These are phyloP conservation scores for Boletus sp. DNA, from an alignment of 768 basidiomycete genomes.

Conservation along the genomic window DNA sequence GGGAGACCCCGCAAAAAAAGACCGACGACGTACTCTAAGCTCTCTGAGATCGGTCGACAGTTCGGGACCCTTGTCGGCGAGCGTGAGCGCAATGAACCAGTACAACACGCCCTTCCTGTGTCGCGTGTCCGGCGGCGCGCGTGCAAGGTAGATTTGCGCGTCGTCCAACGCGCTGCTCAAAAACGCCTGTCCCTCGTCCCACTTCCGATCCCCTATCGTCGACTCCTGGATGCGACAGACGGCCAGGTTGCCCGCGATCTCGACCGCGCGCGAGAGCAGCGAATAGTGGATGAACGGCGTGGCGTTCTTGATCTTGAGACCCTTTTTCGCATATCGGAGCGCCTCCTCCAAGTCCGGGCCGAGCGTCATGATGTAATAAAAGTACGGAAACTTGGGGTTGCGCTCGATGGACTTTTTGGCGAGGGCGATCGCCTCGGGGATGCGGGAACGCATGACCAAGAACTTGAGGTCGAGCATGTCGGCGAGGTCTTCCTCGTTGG, in stretches of 20 bases:
- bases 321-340: conserved; percentile 63
- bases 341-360: conserved; percentile 48
- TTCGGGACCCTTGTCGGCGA: conserved; percentile 51
- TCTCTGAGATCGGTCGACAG: conserved; percentile 49
- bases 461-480: conserved; percentile 68
- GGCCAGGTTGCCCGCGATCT: conserved; percentile 59
- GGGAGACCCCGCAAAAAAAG: no score
- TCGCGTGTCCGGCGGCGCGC: conserved; percentile 61
- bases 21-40: conserved; percentile 39
- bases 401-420: conserved; percentile 50
- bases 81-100: conserved; percentile 55
- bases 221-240: conserved; percentile 47
- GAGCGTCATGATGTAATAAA: conserved; percentile 60
- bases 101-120: conserved; percentile 59
- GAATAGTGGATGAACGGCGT: conserved; percentile 56
- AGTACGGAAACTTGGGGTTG: conserved; percentile 60
- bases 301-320: conserved; percentile 53
- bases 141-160: conserved; percentile 49
- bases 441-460: conserved; percentile 46
- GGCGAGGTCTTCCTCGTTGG: conserved; percentile 49
- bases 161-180: conserved; percentile 61
- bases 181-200: conserved; percentile 62
- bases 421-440: conserved; percentile 46
- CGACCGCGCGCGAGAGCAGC: conserved; percentile 60
- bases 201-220: conserved; percentile 41